phyloP scores from a whole-genome alignment of 495 filamentous ascomycete genomes.

The Penicillium paradoxum region DNA sequence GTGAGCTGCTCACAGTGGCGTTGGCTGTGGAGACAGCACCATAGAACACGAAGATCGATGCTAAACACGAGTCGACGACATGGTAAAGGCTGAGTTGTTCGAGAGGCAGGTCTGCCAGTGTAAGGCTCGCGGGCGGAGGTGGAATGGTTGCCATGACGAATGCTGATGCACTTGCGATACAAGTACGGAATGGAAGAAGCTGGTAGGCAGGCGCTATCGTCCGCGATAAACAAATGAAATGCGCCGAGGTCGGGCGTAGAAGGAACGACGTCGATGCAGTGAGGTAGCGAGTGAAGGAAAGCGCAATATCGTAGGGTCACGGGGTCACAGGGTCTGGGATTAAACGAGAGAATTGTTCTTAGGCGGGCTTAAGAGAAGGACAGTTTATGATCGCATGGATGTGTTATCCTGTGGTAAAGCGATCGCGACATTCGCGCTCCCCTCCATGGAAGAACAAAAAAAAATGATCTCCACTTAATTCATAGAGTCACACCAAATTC shows the following conservation, averaged over 20 bases:
- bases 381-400: constrained; percentile 10
- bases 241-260: neutral
- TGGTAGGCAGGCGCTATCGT: constrained; percentile 1
- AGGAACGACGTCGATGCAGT: neutral
- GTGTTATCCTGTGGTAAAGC: constrained; percentile 7
- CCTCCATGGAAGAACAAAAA: constrained; percentile 21
- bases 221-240: constrained; percentile 5
- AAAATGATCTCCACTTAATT: constrained; percentile 1
- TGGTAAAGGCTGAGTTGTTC: constrained; percentile 77
- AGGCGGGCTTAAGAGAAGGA: neutral
- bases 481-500: constrained; percentile 2
- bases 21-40: constrained; percentile 78
- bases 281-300: constrained; percentile 3
- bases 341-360: constrained; percentile 5
- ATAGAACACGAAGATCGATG: constrained; percentile 77
- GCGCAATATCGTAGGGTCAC: neutral
- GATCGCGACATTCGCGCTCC: constrained; percentile 14
- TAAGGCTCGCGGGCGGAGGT: constrained; percentile 18
- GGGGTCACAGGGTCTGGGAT: constrained; percentile 1
- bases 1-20: constrained; percentile 78
- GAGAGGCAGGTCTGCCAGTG: constrained; percentile 55
- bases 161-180: constrained; percentile 14
- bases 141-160: constrained; percentile 35
- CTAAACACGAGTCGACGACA: constrained; percentile 69
- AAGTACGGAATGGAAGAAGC: neutral